A percentile compares a stretch with the other conserved stretches of the same genome.
Conservation (phyloP, 2,329 filamentous ascomycete species). For the Aspergillus tamarii region DNA sequence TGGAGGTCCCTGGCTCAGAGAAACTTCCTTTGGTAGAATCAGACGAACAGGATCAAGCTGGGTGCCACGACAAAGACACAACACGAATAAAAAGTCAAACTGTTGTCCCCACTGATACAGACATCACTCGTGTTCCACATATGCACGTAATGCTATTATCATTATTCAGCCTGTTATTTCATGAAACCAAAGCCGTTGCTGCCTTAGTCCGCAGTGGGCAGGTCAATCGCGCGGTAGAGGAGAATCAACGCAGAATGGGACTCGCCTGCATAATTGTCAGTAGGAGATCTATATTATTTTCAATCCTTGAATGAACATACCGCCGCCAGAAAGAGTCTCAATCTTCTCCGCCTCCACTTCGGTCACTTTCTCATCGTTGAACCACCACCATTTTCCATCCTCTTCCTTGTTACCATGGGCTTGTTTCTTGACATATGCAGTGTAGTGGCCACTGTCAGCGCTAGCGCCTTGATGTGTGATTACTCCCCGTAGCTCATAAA, state of each 20-base stretch:
- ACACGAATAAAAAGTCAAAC: not conserved
- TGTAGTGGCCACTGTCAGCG: slow-evolving; percentile 97
- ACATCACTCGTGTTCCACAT: slow-evolving; percentile 8
- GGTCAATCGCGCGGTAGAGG: slow-evolving; percentile 54
- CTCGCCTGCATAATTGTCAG: slow-evolving; percentile 44
- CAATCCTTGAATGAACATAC: slow-evolving; percentile 49
- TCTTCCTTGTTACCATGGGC: slow-evolving; percentile 74
- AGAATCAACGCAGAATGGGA: slow-evolving; percentile 56
- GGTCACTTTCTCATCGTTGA: slow-evolving; percentile 96
- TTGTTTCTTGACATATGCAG: slow-evolving; percentile 94
- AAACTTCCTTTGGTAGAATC: not conserved
- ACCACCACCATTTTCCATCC: slow-evolving; percentile 99
- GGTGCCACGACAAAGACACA: not conserved
- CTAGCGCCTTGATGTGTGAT: slow-evolving; percentile 96
- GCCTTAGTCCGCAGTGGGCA: slow-evolving; percentile 46
- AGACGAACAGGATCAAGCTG: not conserved
- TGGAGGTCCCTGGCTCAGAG: not conserved
- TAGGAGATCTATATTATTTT: not conserved
- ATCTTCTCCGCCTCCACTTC: slow-evolving; percentile 93
- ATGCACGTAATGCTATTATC: slow-evolving; percentile 4
- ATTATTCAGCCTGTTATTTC: not conserved
- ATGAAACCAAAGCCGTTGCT: not conserved
- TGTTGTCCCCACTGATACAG: not conserved
- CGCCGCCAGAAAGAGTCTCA: slow-evolving; percentile 83
- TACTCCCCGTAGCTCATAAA: slow-evolving; percentile 92